Evolutionary conservation across 495 filamentous ascomycete genomes (phyloP), one percentile per base, ranked within the genome.

Genomic region (Filosporella fistucella): DNA sequence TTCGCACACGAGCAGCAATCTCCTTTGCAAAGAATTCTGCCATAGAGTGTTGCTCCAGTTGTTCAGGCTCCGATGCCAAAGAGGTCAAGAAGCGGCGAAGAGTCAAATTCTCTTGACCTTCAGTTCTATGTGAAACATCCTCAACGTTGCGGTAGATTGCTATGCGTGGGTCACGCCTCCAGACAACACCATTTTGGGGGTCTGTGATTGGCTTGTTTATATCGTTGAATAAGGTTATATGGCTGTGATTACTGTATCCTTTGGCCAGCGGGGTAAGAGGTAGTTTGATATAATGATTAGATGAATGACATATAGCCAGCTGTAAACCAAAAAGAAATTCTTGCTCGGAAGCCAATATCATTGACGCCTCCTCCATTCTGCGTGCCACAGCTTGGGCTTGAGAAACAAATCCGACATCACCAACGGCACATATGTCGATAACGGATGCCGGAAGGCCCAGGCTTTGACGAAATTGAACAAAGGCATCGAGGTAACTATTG

Each of bases 401-500:
- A 24, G 32, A 17, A 9, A 18, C 20, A 13, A 33, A 51, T 2
- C 48, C 48, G 29, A 45, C 30, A 28, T 35, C 39, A 18, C 13
- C 48, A 13, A 44, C 39, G 23, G 25, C 16, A 14, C 48, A 39
- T 21, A 44, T 24, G 32, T 45, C 41, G 21, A 51, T 8, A 20
- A 45, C 39, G 12, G 26, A 45, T 11, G 71, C 69, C 12, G 74
- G 67, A 4, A 72, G 59, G 9, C 70, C 74, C 24, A 56, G 64
- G 1, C 62, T 57, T 10, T 68, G 68, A 1, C 73, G 66, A 60
- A 71, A 64, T 42, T 70, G 69, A 0, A 70, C 67, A 16, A 78
- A 60, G 0, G 69, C 67, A 51, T 78, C 78, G 9, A 80, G 68
- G 63, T 77, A 84, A 41, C 74, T 72, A 55, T 82, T 83, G 16